Evolutionary conservation across 805 yeast genomes (phyloP), one percentile per base, ranked within the genome.

Genomic region (Barnettozyma pratensis): DNA sequence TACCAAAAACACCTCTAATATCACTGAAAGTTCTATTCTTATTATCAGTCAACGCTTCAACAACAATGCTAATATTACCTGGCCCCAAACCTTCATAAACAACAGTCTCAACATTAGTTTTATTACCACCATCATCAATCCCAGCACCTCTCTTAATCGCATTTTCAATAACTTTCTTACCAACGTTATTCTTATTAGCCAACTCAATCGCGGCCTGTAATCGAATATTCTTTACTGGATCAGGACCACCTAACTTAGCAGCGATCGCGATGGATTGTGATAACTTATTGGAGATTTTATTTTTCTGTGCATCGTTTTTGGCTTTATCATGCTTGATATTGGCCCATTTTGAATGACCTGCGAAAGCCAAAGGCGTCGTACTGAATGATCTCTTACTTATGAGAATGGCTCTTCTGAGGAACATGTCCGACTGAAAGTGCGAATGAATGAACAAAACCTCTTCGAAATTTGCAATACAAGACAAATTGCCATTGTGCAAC

Each of bases 281-380:
- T 60, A 86, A 72, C 56, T 82, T 80, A 57, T 83, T 85, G 5
- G 88, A 81, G 30, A 80, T 72, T 48, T 80, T 77, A 50, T 88
- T 83, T 64, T 80, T 83, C 50, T 77, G 80, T 25, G 89, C 87
- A 68, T 92, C 99, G 60, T 90, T 89, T 54, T 88, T 87, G 47
- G 96, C 96, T 68, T 92, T 92, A 63, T 87, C 94, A 63, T 90
- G 97, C 62, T 90, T 86, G 57, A 94, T 92, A 42, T 87, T 88
- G 39, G 95, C 87, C 99, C 99, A 92, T 67, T 91, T 92, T 36
- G 88, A 85, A 66, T 92, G 99, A 1, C 99, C 99, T 5, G 72
- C 69, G 4, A 47, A 45, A 1, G 41, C 7, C 11, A 25, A 3
- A 4, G 45, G 9, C 1, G 49, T 30, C 0, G 50, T 37, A 39